Percentiles rank a stretch among this genome's conserved stretches.
Evolutionary conservation across 768 basidiomycete species (phyloP).

Genomic region (Termitomyces sp.): DNA sequence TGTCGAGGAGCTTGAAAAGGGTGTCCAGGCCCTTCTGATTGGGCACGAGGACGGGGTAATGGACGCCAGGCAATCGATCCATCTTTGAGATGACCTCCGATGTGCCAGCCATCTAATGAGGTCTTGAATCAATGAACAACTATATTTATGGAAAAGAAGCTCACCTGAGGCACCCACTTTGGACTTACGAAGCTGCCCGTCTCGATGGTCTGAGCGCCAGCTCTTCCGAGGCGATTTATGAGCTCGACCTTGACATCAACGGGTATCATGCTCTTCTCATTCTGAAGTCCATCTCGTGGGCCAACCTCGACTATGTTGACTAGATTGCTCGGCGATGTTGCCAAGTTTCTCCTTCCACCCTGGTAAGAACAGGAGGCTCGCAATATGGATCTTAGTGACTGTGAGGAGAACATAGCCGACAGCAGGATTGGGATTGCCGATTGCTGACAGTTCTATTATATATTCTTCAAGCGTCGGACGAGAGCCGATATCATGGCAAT

Average conservation of each 20-base stretch:
- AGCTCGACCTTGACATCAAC: conserved; percentile 75
- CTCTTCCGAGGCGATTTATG: conserved; percentile 63
- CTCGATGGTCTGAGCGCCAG: conserved; percentile 71
- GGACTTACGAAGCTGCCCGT: conserved; percentile 89
- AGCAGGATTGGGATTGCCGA: neutral
- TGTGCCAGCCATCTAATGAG: conserved; percentile 78
- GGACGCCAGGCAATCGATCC: conserved; percentile 45
- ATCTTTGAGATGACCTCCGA: conserved; percentile 63
- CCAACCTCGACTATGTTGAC: conserved; percentile 86
- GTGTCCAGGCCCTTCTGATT: conserved; percentile 74
- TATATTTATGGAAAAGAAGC: conserved; percentile 9
- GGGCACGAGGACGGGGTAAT: conserved; percentile 78
- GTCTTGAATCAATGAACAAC: neutral
- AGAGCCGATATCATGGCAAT: conserved; percentile 7
- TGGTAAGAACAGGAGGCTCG: conserved; percentile 11
- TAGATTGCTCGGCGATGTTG: conserved; percentile 22
- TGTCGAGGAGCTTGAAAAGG: conserved; percentile 51
- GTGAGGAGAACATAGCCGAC: conserved; percentile 4
- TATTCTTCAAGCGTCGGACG: conserved; percentile 7
- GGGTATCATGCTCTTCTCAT: conserved; percentile 71
- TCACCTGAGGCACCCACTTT: conserved; percentile 89
- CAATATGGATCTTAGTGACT: conserved; percentile 9
- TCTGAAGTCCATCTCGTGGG: conserved; percentile 89
- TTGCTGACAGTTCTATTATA: conserved; percentile 3
- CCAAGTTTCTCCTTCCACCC: conserved; percentile 24